Conservation (phyloP, 108 stramenopile genomes). For the Pelagomonas calceolata region DNA sequence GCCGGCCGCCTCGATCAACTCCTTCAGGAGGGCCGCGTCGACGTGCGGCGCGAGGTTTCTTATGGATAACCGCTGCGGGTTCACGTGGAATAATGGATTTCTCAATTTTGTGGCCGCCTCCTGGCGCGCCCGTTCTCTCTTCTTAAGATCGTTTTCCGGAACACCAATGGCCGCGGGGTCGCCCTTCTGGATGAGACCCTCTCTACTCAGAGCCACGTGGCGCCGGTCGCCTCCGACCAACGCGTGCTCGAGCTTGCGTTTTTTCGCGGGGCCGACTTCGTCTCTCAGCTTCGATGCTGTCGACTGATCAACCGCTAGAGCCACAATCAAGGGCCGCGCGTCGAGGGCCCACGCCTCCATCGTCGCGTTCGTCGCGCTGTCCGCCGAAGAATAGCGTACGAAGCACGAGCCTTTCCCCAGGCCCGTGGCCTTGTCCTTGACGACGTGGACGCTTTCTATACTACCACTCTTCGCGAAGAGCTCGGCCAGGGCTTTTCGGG, state of each 20-base stretch:
- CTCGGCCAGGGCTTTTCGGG: constrained; percentile 66
- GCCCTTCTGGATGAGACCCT: constrained; percentile 62
- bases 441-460: constrained; percentile 68
- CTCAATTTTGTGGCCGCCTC: constrained; percentile 29
- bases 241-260: not conserved
- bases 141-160: not conserved
- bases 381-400: constrained; percentile 49
- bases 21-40: constrained; percentile 64
- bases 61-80: constrained; percentile 72
- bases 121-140: not conserved
- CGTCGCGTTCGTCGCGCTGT: constrained; percentile 14
- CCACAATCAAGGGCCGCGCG: not conserved
- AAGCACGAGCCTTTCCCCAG: constrained; percentile 76
- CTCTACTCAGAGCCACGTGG: constrained; percentile 47
- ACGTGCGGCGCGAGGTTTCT: constrained; percentile 80
- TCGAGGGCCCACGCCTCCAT: constrained; percentile 14
- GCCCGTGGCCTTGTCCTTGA: constrained; percentile 69
- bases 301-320: not conserved
- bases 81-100: constrained; percentile 93
- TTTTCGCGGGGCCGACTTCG: not conserved
- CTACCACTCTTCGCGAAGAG: constrained; percentile 63
- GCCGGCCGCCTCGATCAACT: no score
- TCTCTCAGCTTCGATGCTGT: not conserved
- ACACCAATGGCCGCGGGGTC: constrained; percentile 12
- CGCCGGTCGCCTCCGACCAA: no score